A percentile compares a stretch with the other conserved stretches of the same genome.
Evolutionary conservation across 225 moss, liverwort and hornwort species (phyloP).

Genomic region (Physcomitrium patens): DNA sequence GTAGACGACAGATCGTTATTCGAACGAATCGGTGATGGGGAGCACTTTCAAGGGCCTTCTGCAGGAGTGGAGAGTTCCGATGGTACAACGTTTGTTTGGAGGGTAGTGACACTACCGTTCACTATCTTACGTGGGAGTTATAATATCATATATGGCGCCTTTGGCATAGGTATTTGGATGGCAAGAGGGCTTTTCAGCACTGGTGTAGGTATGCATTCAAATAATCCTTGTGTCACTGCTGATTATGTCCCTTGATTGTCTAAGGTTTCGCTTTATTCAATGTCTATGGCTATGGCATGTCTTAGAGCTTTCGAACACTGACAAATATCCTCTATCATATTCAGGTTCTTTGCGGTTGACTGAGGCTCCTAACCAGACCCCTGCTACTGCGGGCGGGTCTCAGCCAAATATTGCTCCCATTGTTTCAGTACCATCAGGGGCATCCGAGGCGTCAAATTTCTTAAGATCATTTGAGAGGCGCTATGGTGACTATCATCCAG

Average conservation of each 20-base stretch:
- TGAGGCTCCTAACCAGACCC: constrained; percentile 26
- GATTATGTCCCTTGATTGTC: background rate
- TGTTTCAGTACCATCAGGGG: constrained; percentile 57
- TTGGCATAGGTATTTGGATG: constrained; percentile 75
- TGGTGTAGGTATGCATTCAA: constrained; percentile 38
- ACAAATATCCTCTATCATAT: background rate
- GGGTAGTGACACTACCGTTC: constrained; percentile 79
- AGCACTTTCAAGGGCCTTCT: constrained; percentile 11
- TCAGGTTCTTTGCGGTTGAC: constrained; percentile 70
- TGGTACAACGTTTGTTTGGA: constrained; percentile 70
- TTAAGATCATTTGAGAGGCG: constrained; percentile 77
- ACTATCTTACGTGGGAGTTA: constrained; percentile 72
- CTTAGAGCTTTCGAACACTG: background rate
- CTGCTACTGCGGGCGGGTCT: constrained; percentile 2
- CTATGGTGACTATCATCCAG: constrained; percentile 82
- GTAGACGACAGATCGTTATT: constrained; percentile 40
- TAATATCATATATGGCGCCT: constrained; percentile 72
- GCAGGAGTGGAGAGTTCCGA: constrained; percentile 7
- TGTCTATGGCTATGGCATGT: too few relatives aligned
- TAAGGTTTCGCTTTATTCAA: background rate
- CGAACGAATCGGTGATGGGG: constrained; percentile 48
- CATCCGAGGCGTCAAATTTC: constrained; percentile 73
- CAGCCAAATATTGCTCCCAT: constrained; percentile 1
- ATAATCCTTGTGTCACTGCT: too few relatives aligned
- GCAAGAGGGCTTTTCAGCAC: constrained; percentile 61